Percentiles rank a stretch among this genome's conserved stretches.
phyloP scores from a whole-genome alignment of 176 grass and related monocot species.

The Eleusine coracana region DNA sequence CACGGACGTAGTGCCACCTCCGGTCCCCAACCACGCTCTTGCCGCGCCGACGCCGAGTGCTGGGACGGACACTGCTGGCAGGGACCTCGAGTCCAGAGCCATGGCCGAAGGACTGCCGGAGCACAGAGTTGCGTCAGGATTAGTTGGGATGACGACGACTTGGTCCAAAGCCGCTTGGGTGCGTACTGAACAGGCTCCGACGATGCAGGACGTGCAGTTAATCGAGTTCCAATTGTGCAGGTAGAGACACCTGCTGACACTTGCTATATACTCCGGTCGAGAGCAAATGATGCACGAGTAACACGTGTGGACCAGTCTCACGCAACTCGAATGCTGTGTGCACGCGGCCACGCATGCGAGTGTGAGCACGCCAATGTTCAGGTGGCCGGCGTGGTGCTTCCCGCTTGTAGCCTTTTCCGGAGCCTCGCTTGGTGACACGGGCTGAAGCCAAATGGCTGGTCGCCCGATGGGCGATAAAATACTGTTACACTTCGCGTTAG shows the following conservation, averaged over 20 bases:
- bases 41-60: neutral
- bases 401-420: neutral
- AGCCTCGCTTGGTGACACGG: neutral
- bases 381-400: neutral
- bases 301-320: neutral
- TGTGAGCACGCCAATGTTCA: neutral
- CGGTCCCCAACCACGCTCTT: neutral
- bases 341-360: neutral
- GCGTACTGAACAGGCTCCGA: too few species aligned
- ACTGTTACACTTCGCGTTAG: neutral
- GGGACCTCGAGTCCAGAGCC: constrained; percentile 5
- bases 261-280: neutral
- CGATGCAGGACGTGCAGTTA: neutral
- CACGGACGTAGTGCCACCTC: neutral
- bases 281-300: neutral
- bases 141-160: too few species aligned
- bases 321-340: neutral
- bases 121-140: neutral
- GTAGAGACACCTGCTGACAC: neutral
- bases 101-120: neutral
- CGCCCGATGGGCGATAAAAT: neutral
- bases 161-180: too few species aligned
- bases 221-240: neutral
- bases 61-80: neutral
- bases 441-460: neutral